A percentile compares a stretch with the other conserved stretches of the same genome.
Evolutionary conservation across 345 rosid species (phyloP).

Genomic region (Syzygium aromaticum): DNA sequence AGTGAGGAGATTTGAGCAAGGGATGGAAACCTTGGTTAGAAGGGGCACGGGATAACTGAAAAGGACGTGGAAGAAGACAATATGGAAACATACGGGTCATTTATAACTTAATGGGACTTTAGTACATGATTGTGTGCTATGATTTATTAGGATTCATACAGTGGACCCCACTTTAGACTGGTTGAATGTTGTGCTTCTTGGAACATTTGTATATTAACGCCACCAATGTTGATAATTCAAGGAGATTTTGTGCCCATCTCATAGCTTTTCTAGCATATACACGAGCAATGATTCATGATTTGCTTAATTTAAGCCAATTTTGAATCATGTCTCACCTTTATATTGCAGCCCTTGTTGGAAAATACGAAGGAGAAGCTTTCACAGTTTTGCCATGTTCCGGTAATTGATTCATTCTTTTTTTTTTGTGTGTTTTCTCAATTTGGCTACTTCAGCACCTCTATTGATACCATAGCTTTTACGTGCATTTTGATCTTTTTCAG

Average conservation of each 20-base stretch:
- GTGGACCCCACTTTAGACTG: neutral
- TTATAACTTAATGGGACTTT: neutral
- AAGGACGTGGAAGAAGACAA: neutral
- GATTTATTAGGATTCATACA: neutral
- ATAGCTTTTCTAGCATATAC: neutral
- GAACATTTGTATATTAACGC: neutral
- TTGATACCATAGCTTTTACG: neutral
- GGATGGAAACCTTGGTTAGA: neutral
- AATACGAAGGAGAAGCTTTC: constrained; percentile 81
- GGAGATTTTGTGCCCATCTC: neutral
- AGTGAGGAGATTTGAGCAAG: neutral
- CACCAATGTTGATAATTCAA: neutral
- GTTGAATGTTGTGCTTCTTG: neutral
- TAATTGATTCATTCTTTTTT: constrained; percentile 22
- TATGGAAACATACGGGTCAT: neutral
- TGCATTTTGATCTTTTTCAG: constrained; percentile 21
- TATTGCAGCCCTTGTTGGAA: constrained; percentile 65
- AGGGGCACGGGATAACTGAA: neutral
- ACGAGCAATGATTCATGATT: neutral
- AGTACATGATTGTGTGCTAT: neutral
- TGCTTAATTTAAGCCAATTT: neutral
- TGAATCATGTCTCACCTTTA: neutral
- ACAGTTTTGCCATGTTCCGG: constrained; percentile 96
- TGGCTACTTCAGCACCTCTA: constrained; percentile 5
- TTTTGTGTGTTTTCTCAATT: constrained; percentile 7